Evolutionary conservation across 1,284 basidiomycete species (phyloP).

Genomic region (Irpex sp.): DNA sequence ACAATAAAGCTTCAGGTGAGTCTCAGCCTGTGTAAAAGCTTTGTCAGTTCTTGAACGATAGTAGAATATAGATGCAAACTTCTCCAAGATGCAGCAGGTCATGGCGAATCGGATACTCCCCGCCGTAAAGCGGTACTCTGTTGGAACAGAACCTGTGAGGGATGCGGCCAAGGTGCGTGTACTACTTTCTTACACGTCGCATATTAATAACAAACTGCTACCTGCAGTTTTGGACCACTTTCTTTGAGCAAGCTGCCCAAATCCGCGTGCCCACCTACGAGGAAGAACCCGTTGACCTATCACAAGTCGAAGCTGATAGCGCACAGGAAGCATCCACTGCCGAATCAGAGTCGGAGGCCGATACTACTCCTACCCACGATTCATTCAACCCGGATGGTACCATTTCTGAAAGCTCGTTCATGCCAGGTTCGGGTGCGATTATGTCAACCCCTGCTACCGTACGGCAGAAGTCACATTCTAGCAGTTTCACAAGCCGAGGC

Average conservation of each 20-base stretch:
- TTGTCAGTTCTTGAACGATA: neutral
- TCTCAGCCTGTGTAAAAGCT: slow-evolving; percentile 8
- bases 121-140: slow-evolving; percentile 84
- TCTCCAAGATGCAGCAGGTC: slow-evolving; percentile 86
- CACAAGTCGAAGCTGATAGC: slow-evolving; percentile 27
- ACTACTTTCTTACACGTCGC: neutral
- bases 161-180: slow-evolving; percentile 78
- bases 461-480: slow-evolving; percentile 31
- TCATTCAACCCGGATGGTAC: slow-evolving; percentile 32
- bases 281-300: slow-evolving; percentile 50
- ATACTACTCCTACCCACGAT: slow-evolving; percentile 18
- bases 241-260: slow-evolving; percentile 89
- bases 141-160: slow-evolving; percentile 82
- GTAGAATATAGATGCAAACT: slow-evolving; percentile 92
- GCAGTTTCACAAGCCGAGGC: slow-evolving; percentile 36
- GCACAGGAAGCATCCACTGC: slow-evolving; percentile 12
- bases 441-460: slow-evolving; percentile 72
- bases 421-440: slow-evolving; percentile 60
- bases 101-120: slow-evolving; percentile 81
- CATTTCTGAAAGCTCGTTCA: slow-evolving; percentile 63
- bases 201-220: neutral
- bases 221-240: slow-evolving; percentile 88
- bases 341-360: slow-evolving; percentile 2
- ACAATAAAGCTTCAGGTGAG: slow-evolving; percentile 79
- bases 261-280: slow-evolving; percentile 75